phyloP scores from a whole-genome alignment of 306 rosid genomes.

The Abrus precatorius region DNA sequence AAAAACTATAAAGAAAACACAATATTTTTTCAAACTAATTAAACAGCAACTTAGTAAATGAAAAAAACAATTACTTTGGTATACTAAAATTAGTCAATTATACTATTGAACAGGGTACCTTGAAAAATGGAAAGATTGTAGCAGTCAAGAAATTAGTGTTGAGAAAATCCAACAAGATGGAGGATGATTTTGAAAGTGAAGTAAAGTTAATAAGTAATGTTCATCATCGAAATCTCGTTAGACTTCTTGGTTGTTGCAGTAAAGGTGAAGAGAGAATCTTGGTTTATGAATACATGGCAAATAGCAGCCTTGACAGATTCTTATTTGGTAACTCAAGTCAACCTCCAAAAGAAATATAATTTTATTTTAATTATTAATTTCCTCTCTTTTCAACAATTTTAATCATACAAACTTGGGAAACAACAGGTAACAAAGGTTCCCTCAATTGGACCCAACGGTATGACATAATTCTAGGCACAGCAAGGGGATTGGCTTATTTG shows the following conservation, averaged over 20 bases:
- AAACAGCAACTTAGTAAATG: neutral
- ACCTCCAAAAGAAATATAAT: too few relatives aligned
- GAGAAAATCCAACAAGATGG: conserved; percentile 56
- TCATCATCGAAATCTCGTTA: conserved; percentile 69
- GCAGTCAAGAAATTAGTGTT: conserved; percentile 69
- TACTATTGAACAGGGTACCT: conserved; percentile 57
- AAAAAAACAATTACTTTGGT: neutral
- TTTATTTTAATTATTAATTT: neutral
- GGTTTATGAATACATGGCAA: conserved; percentile 72
- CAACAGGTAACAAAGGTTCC: conserved; percentile 58
- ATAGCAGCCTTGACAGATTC: conserved; percentile 70
- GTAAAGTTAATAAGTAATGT: conserved; percentile 74
- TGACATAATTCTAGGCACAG: conserved; percentile 65
- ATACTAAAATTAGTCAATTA: neutral
- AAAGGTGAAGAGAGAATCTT: conserved; percentile 68
- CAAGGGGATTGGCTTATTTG: conserved; percentile 68
- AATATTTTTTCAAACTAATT: too few relatives aligned
- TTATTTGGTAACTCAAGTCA: conserved; percentile 60
- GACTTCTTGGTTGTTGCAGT: conserved; percentile 73
- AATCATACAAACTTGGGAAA: neutral
- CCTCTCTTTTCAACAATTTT: neutral
- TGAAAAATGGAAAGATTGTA: conserved; percentile 66
- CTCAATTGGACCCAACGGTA: conserved; percentile 68
- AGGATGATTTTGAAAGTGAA: conserved; percentile 65
- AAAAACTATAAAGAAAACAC: too few relatives aligned